Base-by-base conservation (phyloP, 768 basidiomycete species). In the Leucocoprinus birnbaumii region DNA sequence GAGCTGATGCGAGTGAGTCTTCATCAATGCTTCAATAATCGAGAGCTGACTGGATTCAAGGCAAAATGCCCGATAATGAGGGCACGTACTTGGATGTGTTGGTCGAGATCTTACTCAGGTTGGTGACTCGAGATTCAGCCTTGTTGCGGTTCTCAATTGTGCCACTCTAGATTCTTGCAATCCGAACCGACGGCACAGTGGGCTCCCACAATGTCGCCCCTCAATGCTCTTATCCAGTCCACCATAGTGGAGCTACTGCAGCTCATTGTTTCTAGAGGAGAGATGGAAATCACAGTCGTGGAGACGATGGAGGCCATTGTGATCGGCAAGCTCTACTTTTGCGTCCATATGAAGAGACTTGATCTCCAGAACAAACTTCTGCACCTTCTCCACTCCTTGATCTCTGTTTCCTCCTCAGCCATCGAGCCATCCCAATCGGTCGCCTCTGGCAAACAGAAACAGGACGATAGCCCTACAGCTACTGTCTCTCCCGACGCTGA, bases 341-440 rank as follows among this genome's bases (percentile, higher is more conserved):
- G 79, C 44, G 74, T 97, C 27, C 89, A 95, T 64, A 71, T 74
- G 19, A 73, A 70, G 37, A 79, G 85, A 34, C 80, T 94, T 38
- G 90, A 96, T 62, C 75, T 94, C 13, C 97, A 98, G 73, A 94
- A 91, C 76, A 96, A 94, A 66, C 80, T 96, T 47, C 80, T 98
- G 3, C 93, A 94, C 65, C 82, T 96, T 11, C 80, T 98, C 0
- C 95, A 98, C 65, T 87, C 91, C 0, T 73, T 94, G 27, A 84
- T 94, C 40, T 86, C 89, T 2, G 83, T 84, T 1, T 83, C 84
- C 3, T 79, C 74, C 1, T 58, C 75, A 24, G 63, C 65, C 21
- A 63, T 74, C 3, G 75, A 72, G 31, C 55, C 65, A 56, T 48
- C 65, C 53, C 58, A 58, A 53, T 63, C 66, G 60, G 59, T 59